A percentile compares a stretch with the other conserved stretches of the same genome.
Conservation (phyloP, 1,139 yeast species). For the Lodderomyces parapsilosis region DNA sequence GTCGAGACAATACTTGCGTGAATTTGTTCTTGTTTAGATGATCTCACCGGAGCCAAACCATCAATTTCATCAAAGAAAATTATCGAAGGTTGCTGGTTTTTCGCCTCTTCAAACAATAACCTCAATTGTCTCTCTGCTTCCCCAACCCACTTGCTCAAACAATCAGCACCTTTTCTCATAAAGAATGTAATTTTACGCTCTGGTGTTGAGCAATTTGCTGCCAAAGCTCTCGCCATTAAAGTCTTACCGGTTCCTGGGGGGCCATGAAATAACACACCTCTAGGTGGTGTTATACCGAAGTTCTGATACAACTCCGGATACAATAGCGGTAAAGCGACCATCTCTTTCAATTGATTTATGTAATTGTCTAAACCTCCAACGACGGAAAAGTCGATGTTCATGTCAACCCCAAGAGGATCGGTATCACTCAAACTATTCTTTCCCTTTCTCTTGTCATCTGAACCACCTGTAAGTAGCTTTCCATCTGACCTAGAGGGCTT, state of each 20-base stretch:
- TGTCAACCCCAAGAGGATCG: constrained; percentile 93
- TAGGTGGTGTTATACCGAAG: constrained; percentile 91
- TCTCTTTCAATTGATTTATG: constrained; percentile 89
- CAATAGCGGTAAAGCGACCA: constrained; percentile 90
- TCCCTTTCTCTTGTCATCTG: constrained; percentile 36
- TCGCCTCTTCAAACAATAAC: constrained; percentile 90
- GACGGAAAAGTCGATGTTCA: constrained; percentile 83
- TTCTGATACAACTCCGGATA: constrained; percentile 93
- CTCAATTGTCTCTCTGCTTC: constrained; percentile 96
- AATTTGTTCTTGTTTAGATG: constrained; percentile 95
- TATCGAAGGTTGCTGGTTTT: constrained; percentile 92
- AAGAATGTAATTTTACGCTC: constrained; percentile 86
- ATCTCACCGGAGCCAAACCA: constrained; percentile 96
- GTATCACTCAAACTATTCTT: constrained; percentile 82
- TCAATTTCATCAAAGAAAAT: constrained; percentile 97
- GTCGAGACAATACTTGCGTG: constrained; percentile 98
- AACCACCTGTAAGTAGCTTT: constrained; percentile 38
- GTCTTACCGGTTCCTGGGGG: constrained; percentile 99
- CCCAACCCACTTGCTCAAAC: constrained; percentile 97
- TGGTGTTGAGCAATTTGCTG: constrained; percentile 88
- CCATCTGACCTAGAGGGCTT: constrained; percentile 14
- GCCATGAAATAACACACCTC: constrained; percentile 97
- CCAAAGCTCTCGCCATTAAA: constrained; percentile 94
- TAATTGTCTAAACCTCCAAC: constrained; percentile 94
- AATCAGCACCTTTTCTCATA: constrained; percentile 99